Percentiles rank a stretch among this genome's conserved stretches.
phyloP scores from a whole-genome alignment of 176 grass and related monocot species.

The Phyllostachys edulis region DNA sequence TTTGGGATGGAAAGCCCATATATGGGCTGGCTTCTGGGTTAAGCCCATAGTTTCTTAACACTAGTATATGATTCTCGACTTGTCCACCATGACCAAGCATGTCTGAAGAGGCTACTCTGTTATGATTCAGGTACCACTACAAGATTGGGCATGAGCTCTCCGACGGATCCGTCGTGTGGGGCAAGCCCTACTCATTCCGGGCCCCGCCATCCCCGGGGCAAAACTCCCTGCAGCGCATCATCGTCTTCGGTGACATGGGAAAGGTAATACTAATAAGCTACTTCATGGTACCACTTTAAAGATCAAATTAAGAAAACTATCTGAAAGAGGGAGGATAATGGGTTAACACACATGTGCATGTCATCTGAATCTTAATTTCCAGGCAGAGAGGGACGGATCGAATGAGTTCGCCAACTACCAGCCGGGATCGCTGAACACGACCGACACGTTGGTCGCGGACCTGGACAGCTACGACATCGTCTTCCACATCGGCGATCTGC shows the following conservation, averaged over 20 bases:
- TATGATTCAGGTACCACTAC: slow-evolving; percentile 68
- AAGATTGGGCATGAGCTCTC: slow-evolving; percentile 64
- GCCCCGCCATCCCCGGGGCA: slow-evolving; percentile 78
- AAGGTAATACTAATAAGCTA: slow-evolving; percentile 32
- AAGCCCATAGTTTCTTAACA: too few relatives aligned
- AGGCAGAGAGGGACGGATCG: slow-evolving; percentile 83
- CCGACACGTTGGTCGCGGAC: slow-evolving; percentile 53
- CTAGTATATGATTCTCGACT: not conserved
- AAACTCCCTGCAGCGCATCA: slow-evolving; percentile 72
- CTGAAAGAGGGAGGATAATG: not conserved
- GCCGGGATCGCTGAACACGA: slow-evolving; percentile 76
- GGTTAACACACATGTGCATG: not conserved
- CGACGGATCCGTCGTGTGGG: slow-evolving; percentile 64
- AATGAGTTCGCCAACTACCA: slow-evolving; percentile 86
- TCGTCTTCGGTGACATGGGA: slow-evolving; percentile 93
- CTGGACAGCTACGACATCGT: slow-evolving; percentile 87
- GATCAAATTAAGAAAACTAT: not conserved
- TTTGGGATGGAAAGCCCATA: too few relatives aligned
- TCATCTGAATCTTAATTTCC: not conserved
- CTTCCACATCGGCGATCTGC: slow-evolving; percentile 87
- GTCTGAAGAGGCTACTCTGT: not conserved
- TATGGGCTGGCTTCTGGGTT: too few relatives aligned
- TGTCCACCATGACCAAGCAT: not conserved
- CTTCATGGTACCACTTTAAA: too few relatives aligned
- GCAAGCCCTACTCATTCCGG: slow-evolving; percentile 65